phyloP scores from a whole-genome alignment of 2,329 filamentous ascomycete genomes.

The Xylariaceae sp. region DNA sequence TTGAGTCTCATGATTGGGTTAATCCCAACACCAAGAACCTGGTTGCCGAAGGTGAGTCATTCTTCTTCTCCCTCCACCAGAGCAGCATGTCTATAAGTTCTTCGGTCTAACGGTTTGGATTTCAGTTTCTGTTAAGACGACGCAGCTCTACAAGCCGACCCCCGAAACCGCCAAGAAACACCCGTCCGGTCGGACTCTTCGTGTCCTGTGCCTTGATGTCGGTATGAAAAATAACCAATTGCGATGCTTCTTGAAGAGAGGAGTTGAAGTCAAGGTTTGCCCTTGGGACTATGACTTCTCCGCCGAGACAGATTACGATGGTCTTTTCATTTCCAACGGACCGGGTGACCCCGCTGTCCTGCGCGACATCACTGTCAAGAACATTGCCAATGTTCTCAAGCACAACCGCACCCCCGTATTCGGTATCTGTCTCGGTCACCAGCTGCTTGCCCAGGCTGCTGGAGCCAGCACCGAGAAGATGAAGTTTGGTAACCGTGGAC shows the following conservation, averaged over 20 bases:
- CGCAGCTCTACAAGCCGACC: conserved; percentile 78
- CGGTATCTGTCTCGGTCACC: conserved; percentile 93
- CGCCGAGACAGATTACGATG: conserved; percentile 81
- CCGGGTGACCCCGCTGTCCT: conserved; percentile 91
- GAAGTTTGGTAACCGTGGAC: conserved; percentile 98
- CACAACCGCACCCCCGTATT: conserved; percentile 84
- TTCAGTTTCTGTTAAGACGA: conserved; percentile 80
- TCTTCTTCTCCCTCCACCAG: conserved; percentile 9
- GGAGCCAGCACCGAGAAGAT: conserved; percentile 87
- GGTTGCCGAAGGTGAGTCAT: conserved; percentile 81
- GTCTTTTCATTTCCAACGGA: conserved; percentile 96
- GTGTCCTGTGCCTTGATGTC: conserved; percentile 90
- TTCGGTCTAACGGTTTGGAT: conserved; percentile 33
- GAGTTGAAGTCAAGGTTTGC: conserved; percentile 88
- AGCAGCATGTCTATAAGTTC: conserved; percentile 14
- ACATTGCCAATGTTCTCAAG: conserved; percentile 70
- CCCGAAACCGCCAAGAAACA: conserved; percentile 69
- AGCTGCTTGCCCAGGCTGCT: conserved; percentile 81
- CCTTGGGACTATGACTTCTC: conserved; percentile 96
- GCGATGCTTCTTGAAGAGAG: conserved; percentile 82
- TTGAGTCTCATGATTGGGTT: conserved; percentile 79
- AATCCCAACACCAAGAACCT: conserved; percentile 92
- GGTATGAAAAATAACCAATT: conserved; percentile 98
- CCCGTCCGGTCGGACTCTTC: conserved; percentile 78
- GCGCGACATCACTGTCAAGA: conserved; percentile 64